A percentile compares a stretch with the other conserved stretches of the same genome.
These are phyloP conservation scores for Microbotryum lychnidis-dioicae DNA, from an alignment of 1,284 basidiomycete species.

Conservation along the genomic window DNA sequence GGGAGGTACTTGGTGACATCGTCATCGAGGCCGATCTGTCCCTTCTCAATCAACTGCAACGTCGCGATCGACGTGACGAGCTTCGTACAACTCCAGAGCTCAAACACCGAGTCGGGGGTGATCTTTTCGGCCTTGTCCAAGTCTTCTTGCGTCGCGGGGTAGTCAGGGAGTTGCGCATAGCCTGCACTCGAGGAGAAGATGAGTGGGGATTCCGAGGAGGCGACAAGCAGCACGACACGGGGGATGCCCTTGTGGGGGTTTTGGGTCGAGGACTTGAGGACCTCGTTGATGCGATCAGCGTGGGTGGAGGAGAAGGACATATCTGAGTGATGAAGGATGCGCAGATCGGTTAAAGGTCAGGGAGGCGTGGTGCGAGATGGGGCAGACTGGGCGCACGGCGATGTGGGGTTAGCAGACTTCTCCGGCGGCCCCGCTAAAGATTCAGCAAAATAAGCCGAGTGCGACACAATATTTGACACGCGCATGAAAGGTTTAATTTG, in stretches of 20 bases:
- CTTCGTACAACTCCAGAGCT: constrained; percentile 10
- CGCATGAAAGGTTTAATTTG: too few relatives aligned
- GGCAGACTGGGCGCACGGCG: too few relatives aligned
- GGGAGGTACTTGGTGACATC: constrained; percentile 3
- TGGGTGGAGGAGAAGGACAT: too few relatives aligned
- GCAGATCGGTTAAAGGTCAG: too few relatives aligned
- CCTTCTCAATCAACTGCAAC: constrained; percentile 21
- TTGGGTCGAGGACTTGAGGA: neutral
- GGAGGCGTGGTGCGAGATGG: too few relatives aligned
- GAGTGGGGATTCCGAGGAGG: neutral
- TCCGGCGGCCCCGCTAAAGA: too few relatives aligned
- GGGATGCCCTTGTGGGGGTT: constrained; percentile 3
- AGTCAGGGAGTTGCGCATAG: neutral
- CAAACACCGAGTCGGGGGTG: constrained; percentile 1
- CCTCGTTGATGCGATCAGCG: neutral
- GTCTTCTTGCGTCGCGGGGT: neutral
- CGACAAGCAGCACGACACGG: constrained; percentile 9
- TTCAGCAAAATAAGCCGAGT: too few relatives aligned
- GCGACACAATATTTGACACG: too few relatives aligned
- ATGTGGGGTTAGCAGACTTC: too few relatives aligned
- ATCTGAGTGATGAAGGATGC: too few relatives aligned
- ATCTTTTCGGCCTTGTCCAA: neutral
- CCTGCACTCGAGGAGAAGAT: constrained; percentile 2
- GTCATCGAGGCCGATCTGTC: constrained; percentile 10
- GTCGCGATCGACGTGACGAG: constrained; percentile 10